phyloP scores from a whole-genome alignment of 1,284 basidiomycete genomes.

The Coniferiporia weirii region DNA sequence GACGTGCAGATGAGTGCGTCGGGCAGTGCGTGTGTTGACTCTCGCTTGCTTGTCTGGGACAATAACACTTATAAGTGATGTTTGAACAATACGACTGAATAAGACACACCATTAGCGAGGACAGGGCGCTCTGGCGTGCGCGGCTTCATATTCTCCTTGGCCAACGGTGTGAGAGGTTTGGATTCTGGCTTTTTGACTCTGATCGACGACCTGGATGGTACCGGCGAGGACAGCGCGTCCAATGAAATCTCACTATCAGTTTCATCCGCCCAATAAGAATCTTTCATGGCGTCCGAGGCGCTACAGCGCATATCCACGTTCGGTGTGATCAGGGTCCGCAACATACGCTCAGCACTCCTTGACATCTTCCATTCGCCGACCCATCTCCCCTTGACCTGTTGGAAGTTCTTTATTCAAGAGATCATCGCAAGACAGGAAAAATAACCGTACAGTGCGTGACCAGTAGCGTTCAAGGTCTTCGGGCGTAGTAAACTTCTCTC shows the following conservation, averaged over 20 bases:
- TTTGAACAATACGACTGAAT: neutral
- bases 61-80: neutral
- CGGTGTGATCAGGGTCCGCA: conserved; percentile 72
- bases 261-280: conserved; percentile 55
- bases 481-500: conserved; percentile 77
- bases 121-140: neutral
- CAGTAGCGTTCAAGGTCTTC: conserved; percentile 83
- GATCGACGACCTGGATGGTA: conserved; percentile 2
- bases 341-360: conserved; percentile 53
- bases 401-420: neutral
- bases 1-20: neutral
- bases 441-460: conserved; percentile 64
- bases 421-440: neutral
- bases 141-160: conserved; percentile 3
- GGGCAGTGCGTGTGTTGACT: neutral
- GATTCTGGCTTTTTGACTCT: neutral
- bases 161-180: neutral
- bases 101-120: neutral
- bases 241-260: conserved; percentile 9
- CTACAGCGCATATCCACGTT: conserved; percentile 69
- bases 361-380: conserved; percentile 77
- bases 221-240: conserved; percentile 7
- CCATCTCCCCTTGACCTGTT: conserved; percentile 73
- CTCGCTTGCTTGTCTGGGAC: conserved; percentile 1
- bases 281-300: conserved; percentile 56